A percentile compares a stretch with the other conserved stretches of the same genome.
phyloP scores from a whole-genome alignment of 2,329 filamentous ascomycete species.

The Sordariomycetes sp. region DNA sequence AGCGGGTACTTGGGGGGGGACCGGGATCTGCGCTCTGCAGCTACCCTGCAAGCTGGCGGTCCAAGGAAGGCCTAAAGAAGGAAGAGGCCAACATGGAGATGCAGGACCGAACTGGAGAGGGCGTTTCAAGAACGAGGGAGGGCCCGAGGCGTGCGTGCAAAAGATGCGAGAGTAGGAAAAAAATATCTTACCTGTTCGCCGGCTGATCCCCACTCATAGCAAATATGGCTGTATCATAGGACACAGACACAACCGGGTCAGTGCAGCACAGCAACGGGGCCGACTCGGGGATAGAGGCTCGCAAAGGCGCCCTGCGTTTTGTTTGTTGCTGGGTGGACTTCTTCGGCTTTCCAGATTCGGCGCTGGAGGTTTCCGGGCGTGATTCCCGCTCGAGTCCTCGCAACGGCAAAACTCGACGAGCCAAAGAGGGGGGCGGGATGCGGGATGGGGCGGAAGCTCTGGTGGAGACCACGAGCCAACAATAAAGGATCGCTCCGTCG shows the following conservation, averaged over 20 bases:
- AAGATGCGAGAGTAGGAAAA: neutral
- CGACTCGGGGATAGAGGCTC: neutral
- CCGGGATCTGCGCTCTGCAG: constrained; percentile 1
- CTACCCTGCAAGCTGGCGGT: constrained; percentile 1
- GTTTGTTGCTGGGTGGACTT: neutral
- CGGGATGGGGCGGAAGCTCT: neutral
- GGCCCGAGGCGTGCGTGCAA: neutral
- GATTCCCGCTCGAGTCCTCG: neutral
- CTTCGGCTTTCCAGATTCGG: neutral
- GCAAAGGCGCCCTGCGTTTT: neutral
- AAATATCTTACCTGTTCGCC: constrained; percentile 3
- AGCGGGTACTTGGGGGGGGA: neutral
- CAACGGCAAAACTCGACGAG: neutral
- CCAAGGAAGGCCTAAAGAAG: neutral
- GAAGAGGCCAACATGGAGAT: neutral
- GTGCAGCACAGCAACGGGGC: neutral
- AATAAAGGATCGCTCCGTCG: neutral
- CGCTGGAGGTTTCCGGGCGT: neutral
- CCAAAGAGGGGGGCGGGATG: neutral
- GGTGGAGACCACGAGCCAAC: neutral
- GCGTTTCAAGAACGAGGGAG: constrained; percentile 5
- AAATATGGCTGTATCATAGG: neutral
- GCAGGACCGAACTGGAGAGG: neutral
- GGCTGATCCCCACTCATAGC: constrained; percentile 5
- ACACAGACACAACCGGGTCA: neutral